These are phyloP conservation scores for Asterionellopsis glacialis DNA, from an alignment of 108 stramenopile genomes.

Conservation along the genomic window DNA sequence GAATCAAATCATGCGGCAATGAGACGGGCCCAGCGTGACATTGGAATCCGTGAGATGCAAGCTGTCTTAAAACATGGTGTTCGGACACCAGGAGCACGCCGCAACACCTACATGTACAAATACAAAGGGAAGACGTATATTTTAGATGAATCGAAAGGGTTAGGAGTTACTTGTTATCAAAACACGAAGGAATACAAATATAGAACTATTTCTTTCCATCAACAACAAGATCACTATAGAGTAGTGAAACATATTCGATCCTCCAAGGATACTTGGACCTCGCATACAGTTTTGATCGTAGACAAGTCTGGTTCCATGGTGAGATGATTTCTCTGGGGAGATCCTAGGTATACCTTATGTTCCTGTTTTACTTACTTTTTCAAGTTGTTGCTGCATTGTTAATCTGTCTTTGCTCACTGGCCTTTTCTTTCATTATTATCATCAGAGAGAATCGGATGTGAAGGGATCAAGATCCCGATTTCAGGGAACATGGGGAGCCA, in stretches of 20 bases:
- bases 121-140: neutral
- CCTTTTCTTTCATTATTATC: no score
- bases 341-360: no score
- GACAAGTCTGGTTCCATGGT: slow-evolving; percentile 52
- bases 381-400: no score
- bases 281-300: slow-evolving; percentile 44
- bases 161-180: neutral
- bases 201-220: no score
- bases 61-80: neutral
- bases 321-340: no score
- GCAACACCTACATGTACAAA: neutral
- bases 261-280: no score
- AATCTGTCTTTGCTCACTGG: no score
- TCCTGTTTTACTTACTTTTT: no score
- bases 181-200: no score
- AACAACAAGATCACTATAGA: no score
- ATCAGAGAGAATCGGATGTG: slow-evolving; percentile 17
- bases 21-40: neutral
- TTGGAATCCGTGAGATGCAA: neutral
- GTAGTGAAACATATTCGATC: no score
- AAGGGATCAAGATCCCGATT: slow-evolving; percentile 32
- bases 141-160: neutral
- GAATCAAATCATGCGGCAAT: neutral
- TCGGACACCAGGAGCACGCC: neutral
- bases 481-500: slow-evolving; percentile 38